Base-by-base conservation (phyloP, 768 basidiomycete genomes). In the Tephrocybe sp. region DNA sequence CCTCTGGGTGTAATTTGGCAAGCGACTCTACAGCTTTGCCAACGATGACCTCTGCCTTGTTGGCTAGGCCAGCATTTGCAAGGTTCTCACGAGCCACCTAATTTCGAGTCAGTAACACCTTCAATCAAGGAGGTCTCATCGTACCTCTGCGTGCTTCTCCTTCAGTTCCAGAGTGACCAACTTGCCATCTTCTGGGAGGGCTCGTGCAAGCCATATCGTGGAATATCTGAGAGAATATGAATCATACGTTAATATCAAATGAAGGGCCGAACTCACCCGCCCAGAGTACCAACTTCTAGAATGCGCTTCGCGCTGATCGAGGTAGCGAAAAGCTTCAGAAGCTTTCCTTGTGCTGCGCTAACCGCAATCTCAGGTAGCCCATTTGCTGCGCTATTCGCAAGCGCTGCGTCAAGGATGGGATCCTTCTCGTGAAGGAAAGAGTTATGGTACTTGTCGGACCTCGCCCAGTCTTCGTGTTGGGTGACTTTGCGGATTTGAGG, bases 221-320 rank as follows among this genome's bases (percentile, higher is more conserved):
- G 73, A 76, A 53, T 76, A 72, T 4, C 72, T 78, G 39, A n/a
- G n/a, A n/a, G n/a, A n/a, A n/a, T 9, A 51, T n/a, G 4, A 16
- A 35, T 22, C 25, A 11, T 36, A 3, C 43, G 16, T 37, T 16
- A 15, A 16, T 15, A n/a, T 35, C 15, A 35, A 5, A 15, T 9
- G n/a, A n/a, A 35, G 28, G 28, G 34, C 5, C 15, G 34, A 35
- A 57, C 62, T 41, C 54, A 84, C 84, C 84, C 86, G 55, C 81
- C 83, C 12, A 86, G 70, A 6, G 84, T 86, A 0, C 84, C 86
- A 40, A 88, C 76, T 58, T 86, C 84, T 36, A 88, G 63, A 15
- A 85, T 70, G 48, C 74, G 66, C 67, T 79, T 81, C 32, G 83
- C 84, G 12, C 71, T 64, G 27, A 81, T 72, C 3, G 79, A 74